A percentile compares a stretch with the other conserved stretches of the same genome.
phyloP scores from a whole-genome alignment of 495 filamentous ascomycete genomes.

The Xylaria grammica region DNA sequence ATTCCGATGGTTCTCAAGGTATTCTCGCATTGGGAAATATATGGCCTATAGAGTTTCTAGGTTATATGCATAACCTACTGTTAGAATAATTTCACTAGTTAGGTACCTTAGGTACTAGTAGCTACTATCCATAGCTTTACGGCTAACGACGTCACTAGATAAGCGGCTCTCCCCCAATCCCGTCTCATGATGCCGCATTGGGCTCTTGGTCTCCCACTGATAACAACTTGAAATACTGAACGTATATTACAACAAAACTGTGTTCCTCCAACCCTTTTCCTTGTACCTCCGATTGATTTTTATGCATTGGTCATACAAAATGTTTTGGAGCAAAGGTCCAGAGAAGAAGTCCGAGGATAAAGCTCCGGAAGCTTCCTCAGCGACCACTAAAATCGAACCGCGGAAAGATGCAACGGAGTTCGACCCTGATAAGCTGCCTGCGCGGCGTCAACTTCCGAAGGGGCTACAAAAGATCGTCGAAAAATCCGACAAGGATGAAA shows the following conservation, averaged over 20 bases:
- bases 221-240: neutral
- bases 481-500: constrained; percentile 70
- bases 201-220: neutral
- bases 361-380: constrained; percentile 31
- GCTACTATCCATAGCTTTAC: neutral
- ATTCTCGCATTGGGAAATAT: constrained; percentile 13
- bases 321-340: constrained; percentile 47
- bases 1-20: constrained; percentile 27
- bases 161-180: neutral
- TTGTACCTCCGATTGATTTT: neutral
- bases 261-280: neutral
- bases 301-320: constrained; percentile 22
- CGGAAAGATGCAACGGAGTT: constrained; percentile 42
- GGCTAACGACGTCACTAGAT: neutral
- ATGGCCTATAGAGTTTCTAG: neutral
- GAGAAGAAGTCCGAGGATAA: constrained; percentile 46
- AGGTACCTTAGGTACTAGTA: neutral
- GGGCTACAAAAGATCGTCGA: constrained; percentile 72
- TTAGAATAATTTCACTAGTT: too few relatives aligned
- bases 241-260: neutral
- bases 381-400: constrained; percentile 35
- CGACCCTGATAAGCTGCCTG: constrained; percentile 56
- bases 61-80: neutral
- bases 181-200: neutral
- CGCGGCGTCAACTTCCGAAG: constrained; percentile 67